phyloP scores from a whole-genome alignment of 805 yeast species.

The Suhomyces kilbournensis region DNA sequence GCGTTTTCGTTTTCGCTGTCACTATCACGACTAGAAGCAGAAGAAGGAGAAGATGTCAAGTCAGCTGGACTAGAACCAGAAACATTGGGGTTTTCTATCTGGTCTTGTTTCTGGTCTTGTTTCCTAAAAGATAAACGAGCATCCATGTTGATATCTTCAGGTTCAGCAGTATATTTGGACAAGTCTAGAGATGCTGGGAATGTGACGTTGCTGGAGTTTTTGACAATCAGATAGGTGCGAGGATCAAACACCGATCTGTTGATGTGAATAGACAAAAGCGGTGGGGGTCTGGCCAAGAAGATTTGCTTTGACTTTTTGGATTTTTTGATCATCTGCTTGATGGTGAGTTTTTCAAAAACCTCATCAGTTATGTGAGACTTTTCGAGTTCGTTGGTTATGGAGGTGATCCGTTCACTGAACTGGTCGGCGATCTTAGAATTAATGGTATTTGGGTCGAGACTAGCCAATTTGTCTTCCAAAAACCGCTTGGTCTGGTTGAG shows the following conservation, averaged over 20 bases:
- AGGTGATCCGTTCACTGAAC: constrained; percentile 27
- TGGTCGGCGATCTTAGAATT: constrained; percentile 28
- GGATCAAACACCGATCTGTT: constrained; percentile 94
- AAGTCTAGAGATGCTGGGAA: constrained; percentile 72
- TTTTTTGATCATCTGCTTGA: constrained; percentile 69
- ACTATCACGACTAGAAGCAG: background rate
- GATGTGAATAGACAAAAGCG: constrained; percentile 78
- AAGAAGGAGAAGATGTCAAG: background rate
- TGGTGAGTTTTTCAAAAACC: constrained; percentile 67
- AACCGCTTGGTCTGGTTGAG: constrained; percentile 57
- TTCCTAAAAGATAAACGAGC: constrained; percentile 74
- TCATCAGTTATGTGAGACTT: constrained; percentile 78
- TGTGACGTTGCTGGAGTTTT: constrained; percentile 77
- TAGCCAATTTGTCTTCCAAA: constrained; percentile 37
- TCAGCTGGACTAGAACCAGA: background rate
- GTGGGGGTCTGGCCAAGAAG: constrained; percentile 76
- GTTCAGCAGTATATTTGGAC: constrained; percentile 65
- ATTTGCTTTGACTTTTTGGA: constrained; percentile 83
- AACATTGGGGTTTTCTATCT: background rate
- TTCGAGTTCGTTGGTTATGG: constrained; percentile 46
- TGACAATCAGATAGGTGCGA: constrained; percentile 73
- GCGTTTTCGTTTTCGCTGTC: background rate
- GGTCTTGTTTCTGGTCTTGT: constrained; percentile 38
- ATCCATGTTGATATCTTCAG: constrained; percentile 70
- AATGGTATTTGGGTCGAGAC: constrained; percentile 34